These are phyloP conservation scores for Porcisia hertigi DNA, from an alignment of 208 protist genomes.

Conservation along the genomic window DNA sequence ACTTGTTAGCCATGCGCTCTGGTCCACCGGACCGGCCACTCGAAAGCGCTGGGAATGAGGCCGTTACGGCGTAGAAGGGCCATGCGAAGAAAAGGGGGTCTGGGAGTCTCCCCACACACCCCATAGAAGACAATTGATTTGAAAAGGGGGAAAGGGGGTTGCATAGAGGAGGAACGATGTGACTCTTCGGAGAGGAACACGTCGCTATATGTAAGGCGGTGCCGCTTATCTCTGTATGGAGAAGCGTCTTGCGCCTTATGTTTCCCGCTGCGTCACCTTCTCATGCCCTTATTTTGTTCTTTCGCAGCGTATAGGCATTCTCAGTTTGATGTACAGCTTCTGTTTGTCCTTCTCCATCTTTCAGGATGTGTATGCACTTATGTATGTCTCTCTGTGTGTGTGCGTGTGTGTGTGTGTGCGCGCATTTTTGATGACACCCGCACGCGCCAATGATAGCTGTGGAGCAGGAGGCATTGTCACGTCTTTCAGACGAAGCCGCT, in stretches of 20 bases:
- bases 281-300: conserved; percentile 6
- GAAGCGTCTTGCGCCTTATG: background rate
- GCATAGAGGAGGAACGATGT: background rate
- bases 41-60: conserved; percentile 1
- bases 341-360: background rate
- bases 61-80: background rate
- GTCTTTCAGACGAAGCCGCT: background rate
- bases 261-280: background rate
- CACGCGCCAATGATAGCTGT: background rate
- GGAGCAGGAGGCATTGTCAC: background rate
- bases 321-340: conserved; percentile 9
- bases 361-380: background rate
- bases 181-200: background rate
- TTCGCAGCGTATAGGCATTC: background rate
- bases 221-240: background rate
- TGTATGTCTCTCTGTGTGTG: too few relatives aligned
- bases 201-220: too few relatives aligned
- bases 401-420: background rate
- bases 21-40: conserved; percentile 75
- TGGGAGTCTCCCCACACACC: too few relatives aligned
- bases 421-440: background rate
- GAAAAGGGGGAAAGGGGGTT: background rate
- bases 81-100: background rate
- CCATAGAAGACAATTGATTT: background rate
- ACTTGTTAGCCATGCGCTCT: conserved; percentile 75